Conservation (phyloP, 257 asterid species). For the Penstemon eatonii region DNA sequence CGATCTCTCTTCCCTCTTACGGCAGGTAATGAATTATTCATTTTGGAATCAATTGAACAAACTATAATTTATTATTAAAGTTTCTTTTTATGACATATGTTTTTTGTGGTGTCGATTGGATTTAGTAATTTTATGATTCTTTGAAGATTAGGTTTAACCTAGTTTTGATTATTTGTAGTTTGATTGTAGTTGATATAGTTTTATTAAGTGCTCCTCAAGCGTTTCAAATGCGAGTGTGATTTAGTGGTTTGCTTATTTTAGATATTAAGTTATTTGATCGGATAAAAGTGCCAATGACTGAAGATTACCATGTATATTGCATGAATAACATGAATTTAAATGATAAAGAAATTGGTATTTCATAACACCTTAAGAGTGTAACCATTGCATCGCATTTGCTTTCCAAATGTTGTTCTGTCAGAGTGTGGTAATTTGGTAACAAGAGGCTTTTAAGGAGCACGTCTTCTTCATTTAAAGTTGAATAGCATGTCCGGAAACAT, state of each 20-base stretch:
- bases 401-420: no score
- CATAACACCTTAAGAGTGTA: background rate
- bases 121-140: constrained; percentile 19
- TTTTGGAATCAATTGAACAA: background rate
- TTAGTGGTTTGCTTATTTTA: background rate
- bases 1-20: constrained; percentile 56
- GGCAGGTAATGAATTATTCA: constrained; percentile 42
- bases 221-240: background rate
- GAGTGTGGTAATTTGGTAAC: no score
- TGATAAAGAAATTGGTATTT: background rate
- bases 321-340: background rate
- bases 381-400: background rate
- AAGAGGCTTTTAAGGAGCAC: no score
- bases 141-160: background rate
- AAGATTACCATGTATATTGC: no score
- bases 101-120: constrained; percentile 3
- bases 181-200: constrained; percentile 9
- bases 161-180: constrained; percentile 12
- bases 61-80: background rate
- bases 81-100: constrained; percentile 25
- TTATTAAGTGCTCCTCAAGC: background rate
- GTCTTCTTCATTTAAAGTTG: no score
- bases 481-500: no score
- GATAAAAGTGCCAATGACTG: background rate
- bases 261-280: constrained; percentile 4